Evolutionary conservation across 805 yeast species (phyloP).

Genomic region (Isabelozyma gotoi): DNA sequence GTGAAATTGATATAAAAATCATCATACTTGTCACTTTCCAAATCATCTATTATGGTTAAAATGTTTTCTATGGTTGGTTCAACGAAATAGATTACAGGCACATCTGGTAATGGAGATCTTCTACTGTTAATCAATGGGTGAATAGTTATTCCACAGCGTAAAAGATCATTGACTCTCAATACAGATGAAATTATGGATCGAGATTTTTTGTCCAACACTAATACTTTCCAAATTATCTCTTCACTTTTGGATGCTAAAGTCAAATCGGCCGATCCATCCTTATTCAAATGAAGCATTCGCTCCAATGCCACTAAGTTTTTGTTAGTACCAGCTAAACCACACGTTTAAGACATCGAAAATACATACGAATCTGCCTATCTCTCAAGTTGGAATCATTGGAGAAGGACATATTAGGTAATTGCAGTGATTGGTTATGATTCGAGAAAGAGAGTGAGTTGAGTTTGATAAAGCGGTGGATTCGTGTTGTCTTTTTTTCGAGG

Average conservation of each 20-base stretch:
- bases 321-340: background rate
- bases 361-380: constrained; percentile 20
- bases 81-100: constrained; percentile 90
- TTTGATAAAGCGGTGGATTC: too few relatives aligned
- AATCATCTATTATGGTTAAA: constrained; percentile 65
- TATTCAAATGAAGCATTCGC: constrained; percentile 83
- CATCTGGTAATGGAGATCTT: constrained; percentile 87
- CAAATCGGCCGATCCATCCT: constrained; percentile 53
- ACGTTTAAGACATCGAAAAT: background rate
- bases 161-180: constrained; percentile 85
- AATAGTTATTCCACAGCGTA: constrained; percentile 88
- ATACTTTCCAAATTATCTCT: constrained; percentile 86
- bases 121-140: constrained; percentile 72
- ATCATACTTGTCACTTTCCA: constrained; percentile 73
- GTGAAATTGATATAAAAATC: constrained; percentile 84
- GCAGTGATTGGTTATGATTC: too few relatives aligned
- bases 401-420: constrained; percentile 9
- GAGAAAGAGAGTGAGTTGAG: too few relatives aligned
- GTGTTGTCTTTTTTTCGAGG: too few relatives aligned
- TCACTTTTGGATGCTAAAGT: constrained; percentile 58
- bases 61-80: constrained; percentile 84
- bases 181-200: constrained; percentile 88
- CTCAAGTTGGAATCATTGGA: constrained; percentile 17
- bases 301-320: constrained; percentile 46
- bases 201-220: constrained; percentile 77